phyloP scores from a whole-genome alignment of 2,329 filamentous ascomycete genomes.

The Cytospora piceicola region DNA sequence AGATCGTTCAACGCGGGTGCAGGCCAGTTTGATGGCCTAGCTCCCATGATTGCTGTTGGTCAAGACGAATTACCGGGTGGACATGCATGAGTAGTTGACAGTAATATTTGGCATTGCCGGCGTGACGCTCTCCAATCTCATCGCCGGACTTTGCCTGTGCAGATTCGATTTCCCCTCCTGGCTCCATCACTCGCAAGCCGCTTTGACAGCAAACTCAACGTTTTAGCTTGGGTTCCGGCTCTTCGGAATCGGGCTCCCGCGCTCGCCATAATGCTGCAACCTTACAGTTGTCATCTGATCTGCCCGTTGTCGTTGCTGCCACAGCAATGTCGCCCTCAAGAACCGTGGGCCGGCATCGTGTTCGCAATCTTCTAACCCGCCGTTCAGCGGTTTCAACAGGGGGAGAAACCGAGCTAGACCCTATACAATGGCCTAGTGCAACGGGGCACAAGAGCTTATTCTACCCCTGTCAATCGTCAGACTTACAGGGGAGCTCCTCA shows the following conservation, averaged over 20 bases:
- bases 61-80: conserved; percentile 21
- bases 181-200: conserved; percentile 13
- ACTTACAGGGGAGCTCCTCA: conserved; percentile 30
- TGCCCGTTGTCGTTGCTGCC: conserved; percentile 3
- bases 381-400: conserved; percentile 30
- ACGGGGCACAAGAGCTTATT: conserved; percentile 3
- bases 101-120: conserved; percentile 22
- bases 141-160: conserved; percentile 15
- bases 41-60: conserved; percentile 21
- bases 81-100: background rate
- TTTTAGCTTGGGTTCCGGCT: conserved; percentile 6
- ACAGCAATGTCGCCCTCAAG: conserved; percentile 12
- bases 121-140: conserved; percentile 31
- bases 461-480: background rate
- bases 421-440: conserved; percentile 11
- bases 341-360: background rate
- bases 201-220: background rate
- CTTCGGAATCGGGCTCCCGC: conserved; percentile 13
- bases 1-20: conserved; percentile 11
- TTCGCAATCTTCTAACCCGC: conserved; percentile 12
- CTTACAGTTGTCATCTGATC: conserved; percentile 10
- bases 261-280: conserved; percentile 23
- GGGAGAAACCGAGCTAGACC: conserved; percentile 8
- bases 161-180: conserved; percentile 6
- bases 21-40: conserved; percentile 22